Percentiles rank a stretch among this genome's conserved stretches.
phyloP scores from a whole-genome alignment of 495 filamentous ascomycete genomes.

The Penicillium egyptiacum region DNA sequence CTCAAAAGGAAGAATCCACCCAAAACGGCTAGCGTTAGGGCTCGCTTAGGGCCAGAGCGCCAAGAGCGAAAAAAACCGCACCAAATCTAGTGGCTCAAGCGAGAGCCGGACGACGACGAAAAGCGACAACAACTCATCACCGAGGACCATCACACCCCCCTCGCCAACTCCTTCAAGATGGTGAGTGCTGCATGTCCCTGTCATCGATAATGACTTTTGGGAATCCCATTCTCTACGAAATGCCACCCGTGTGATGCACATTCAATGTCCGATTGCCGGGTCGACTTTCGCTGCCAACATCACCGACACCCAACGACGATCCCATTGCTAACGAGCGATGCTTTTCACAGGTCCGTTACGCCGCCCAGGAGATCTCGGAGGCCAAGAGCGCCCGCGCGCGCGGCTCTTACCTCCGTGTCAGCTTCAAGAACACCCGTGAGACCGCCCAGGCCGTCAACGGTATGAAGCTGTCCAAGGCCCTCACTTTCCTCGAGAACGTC shows the following conservation, averaged over 20 bases:
- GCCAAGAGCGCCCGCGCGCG: slow-evolving; percentile 94
- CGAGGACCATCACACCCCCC: slow-evolving; percentile 48
- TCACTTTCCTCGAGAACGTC: slow-evolving; percentile 96
- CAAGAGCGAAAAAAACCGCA: slow-evolving; percentile 50
- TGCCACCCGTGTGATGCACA: slow-evolving; percentile 10
- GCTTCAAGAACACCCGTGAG: slow-evolving; percentile 99
- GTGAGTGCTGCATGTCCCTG: slow-evolving; percentile 43
- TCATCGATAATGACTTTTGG: slow-evolving; percentile 14
- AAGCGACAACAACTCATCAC: slow-evolving; percentile 49
- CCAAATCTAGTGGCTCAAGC: slow-evolving; percentile 35
- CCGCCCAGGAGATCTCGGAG: slow-evolving; percentile 81
- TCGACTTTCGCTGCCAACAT: slow-evolving; percentile 13
- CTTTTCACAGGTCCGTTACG: slow-evolving; percentile 86
- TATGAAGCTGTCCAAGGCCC: slow-evolving; percentile 94
- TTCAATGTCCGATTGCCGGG: slow-evolving; percentile 11
- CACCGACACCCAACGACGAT: slow-evolving; percentile 13
- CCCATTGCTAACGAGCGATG: slow-evolving; percentile 34
- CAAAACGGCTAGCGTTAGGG: slow-evolving; percentile 44
- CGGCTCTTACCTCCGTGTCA: slow-evolving; percentile 97
- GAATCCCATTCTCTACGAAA: slow-evolving; percentile 14
- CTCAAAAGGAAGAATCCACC: slow-evolving; percentile 12
- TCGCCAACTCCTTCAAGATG: slow-evolving; percentile 57
- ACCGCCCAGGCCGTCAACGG: slow-evolving; percentile 98
- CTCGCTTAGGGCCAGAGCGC: slow-evolving; percentile 49
- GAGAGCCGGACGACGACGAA: slow-evolving; percentile 44